phyloP scores from a whole-genome alignment of 2,329 filamentous ascomycete species.

The Helicocarpus griseus region DNA sequence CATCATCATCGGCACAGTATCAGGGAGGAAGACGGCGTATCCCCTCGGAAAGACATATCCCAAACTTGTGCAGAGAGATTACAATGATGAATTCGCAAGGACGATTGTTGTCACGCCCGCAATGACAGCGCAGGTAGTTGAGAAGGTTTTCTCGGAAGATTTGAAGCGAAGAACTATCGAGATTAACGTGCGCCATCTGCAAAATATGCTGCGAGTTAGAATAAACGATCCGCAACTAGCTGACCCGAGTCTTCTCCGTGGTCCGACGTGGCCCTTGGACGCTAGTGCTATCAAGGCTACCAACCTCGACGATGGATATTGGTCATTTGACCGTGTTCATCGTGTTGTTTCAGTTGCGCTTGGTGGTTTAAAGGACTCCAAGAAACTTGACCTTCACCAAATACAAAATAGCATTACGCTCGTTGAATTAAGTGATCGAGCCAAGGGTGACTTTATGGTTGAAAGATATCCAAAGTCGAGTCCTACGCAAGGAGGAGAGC shows the following conservation, averaged over 20 bases:
- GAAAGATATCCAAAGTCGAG: constrained; percentile 23
- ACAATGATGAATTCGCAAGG: constrained; percentile 39
- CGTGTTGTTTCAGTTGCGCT: constrained; percentile 47
- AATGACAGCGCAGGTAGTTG: constrained; percentile 27
- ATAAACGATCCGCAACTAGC: constrained; percentile 23
- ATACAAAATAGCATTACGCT: constrained; percentile 27
- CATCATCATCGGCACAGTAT: constrained; percentile 70
- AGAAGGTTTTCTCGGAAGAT: constrained; percentile 38
- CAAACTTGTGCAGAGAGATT: constrained; percentile 37
- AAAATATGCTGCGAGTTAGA: constrained; percentile 47
- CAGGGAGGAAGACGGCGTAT: constrained; percentile 44
- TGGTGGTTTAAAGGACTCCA: constrained; percentile 37
- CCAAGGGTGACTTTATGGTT: constrained; percentile 26
- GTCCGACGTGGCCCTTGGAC: constrained; percentile 23
- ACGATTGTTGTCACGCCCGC: constrained; percentile 47
- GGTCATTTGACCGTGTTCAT: constrained; percentile 53
- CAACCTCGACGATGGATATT: constrained; percentile 43
- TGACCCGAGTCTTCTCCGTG: constrained; percentile 18
- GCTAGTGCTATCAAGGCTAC: constrained; percentile 22
- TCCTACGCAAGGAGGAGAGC: constrained; percentile 22
- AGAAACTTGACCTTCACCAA: constrained; percentile 30
- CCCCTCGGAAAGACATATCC: constrained; percentile 36
- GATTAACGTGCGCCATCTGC: constrained; percentile 57
- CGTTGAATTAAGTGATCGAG: constrained; percentile 33
- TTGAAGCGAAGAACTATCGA: constrained; percentile 39